phyloP scores from a whole-genome alignment of 768 basidiomycete species.

The Lactarius pseudohatsudake region DNA sequence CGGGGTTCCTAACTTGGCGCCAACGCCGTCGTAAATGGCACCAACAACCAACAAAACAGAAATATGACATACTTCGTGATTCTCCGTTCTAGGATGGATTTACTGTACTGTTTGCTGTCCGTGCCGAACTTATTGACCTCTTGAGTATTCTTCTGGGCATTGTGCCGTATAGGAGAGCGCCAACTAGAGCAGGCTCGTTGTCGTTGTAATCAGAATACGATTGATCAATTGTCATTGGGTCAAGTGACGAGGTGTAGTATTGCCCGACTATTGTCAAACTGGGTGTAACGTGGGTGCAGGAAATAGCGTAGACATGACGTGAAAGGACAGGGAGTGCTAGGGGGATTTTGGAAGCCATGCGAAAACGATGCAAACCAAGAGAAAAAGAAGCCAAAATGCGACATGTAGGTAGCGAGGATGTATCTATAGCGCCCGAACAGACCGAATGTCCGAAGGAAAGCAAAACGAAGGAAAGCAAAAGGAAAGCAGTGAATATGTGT shows the following conservation, averaged over 20 bases:
- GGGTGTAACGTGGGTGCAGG: not conserved
- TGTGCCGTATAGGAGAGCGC: no score
- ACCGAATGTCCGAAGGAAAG: not conserved
- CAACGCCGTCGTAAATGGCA: no score
- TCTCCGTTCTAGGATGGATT: no score
- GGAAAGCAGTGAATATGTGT: not conserved
- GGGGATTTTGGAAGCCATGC: not conserved
- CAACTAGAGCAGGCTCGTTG: no score
- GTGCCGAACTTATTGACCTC: not conserved
- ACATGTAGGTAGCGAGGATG: not conserved
- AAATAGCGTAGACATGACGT: no score
- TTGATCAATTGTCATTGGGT: no score
- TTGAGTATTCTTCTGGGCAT: not conserved
- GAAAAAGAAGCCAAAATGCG: not conserved
- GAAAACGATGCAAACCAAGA: not conserved
- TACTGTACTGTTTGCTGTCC: not conserved
- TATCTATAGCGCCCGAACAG: not conserved
- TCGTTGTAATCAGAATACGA: no score
- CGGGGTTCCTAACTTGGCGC: no score
- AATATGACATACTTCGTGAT: no score
- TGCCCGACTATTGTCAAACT: not conserved
- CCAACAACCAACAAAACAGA: no score
- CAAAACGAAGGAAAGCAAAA: not conserved
- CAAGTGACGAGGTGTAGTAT: not conserved
- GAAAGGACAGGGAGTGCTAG: no score